These are phyloP conservation scores for Apophysomyces elegans DNA, from an alignment of 371 early-diverging fungal genomes.

Conservation along the genomic window DNA sequence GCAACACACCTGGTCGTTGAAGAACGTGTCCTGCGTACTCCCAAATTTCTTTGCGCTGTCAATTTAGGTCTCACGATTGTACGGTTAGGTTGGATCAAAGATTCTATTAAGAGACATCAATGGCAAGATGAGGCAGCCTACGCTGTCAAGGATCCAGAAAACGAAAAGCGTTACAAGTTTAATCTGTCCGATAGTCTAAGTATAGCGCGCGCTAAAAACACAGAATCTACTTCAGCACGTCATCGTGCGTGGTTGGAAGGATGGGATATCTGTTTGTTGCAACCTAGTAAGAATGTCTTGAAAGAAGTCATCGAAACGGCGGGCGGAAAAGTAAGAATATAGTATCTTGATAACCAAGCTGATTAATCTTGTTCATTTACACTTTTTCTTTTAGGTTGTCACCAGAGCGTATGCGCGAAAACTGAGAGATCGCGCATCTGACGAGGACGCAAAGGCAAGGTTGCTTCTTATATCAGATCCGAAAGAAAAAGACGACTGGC, in stretches of 20 bases:
- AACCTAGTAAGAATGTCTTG: slow-evolving; percentile 16
- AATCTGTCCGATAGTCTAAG: slow-evolving; percentile 20
- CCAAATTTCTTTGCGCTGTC: slow-evolving; percentile 31
- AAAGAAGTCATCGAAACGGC: slow-evolving; percentile 28
- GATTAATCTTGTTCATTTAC: not conserved
- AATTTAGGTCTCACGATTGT: slow-evolving; percentile 28
- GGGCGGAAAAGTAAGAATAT: slow-evolving; percentile 22
- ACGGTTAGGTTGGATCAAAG: slow-evolving; percentile 16
- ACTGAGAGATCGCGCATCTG: not conserved
- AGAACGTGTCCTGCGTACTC: slow-evolving; percentile 23
- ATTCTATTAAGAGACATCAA: slow-evolving; percentile 11
- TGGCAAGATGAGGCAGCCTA: slow-evolving; percentile 17
- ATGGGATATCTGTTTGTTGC: slow-evolving; percentile 20
- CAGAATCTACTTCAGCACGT: not conserved
- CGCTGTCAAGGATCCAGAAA: slow-evolving; percentile 18
- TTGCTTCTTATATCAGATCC: slow-evolving; percentile 17
- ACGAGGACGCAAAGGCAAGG: not conserved
- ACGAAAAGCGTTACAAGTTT: slow-evolving; percentile 19
- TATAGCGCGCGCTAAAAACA: slow-evolving; percentile 8
- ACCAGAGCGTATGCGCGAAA: not conserved
- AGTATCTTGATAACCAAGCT: not conserved
- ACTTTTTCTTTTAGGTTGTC: not conserved
- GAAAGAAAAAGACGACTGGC: slow-evolving; percentile 17
- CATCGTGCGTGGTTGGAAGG: slow-evolving; percentile 23
- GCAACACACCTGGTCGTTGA: slow-evolving; percentile 24